Conservation (phyloP, 164 flowering plant genomes). For the Annona cherimola region DNA sequence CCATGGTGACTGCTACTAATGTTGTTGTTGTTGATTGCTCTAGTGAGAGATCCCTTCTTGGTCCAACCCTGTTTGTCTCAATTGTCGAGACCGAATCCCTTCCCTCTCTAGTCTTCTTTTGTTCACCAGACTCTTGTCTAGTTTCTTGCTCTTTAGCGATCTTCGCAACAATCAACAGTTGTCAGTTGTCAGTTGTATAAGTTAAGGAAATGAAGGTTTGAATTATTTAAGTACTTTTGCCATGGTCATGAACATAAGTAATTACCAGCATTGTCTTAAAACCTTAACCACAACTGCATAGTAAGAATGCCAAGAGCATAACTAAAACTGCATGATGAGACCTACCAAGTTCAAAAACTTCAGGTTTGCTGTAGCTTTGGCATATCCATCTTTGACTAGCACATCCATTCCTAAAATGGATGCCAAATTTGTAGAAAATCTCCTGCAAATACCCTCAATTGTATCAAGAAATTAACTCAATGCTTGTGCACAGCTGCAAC, state of each 20-base stretch:
- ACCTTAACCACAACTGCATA: no score
- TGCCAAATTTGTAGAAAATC: constrained; percentile 61
- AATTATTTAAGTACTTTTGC: background rate
- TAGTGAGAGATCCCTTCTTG: no score
- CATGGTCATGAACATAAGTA: background rate
- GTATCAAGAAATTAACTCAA: constrained; percentile 6
- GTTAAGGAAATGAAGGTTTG: background rate
- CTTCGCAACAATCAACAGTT: background rate
- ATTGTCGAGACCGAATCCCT: no score
- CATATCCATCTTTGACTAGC: constrained; percentile 59
- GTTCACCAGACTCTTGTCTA: no score
- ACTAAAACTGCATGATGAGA: background rate
- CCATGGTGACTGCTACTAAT: no score
- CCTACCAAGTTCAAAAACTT: constrained; percentile 67
- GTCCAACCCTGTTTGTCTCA: no score
- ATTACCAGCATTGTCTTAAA: background rate
- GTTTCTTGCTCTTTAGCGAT: background rate
- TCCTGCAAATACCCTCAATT: constrained; percentile 44
- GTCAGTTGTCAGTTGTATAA: background rate
- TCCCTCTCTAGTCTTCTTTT: no score
- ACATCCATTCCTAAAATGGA: constrained; percentile 58
- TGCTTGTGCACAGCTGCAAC: background rate
- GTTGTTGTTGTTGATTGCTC: no score
- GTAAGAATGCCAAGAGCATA: background rate
- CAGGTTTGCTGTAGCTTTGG: constrained; percentile 50